Evolutionary conservation across 257 asterid species (phyloP).

Genomic region (Capsicum pubescens): DNA sequence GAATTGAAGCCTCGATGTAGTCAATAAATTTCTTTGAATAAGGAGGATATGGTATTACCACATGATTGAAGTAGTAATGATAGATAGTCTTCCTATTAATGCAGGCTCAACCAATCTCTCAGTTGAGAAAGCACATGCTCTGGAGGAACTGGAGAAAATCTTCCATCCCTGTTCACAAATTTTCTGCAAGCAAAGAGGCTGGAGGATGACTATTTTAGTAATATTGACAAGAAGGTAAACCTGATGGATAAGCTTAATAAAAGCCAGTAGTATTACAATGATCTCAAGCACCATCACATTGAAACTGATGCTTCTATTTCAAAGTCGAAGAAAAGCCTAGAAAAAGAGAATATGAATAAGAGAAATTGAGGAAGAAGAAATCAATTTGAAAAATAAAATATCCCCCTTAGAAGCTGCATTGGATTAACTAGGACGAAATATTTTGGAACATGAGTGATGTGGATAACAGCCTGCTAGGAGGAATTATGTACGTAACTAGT

Average conservation of each 20-base stretch:
- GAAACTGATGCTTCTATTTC: background rate
- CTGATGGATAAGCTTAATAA: too few species aligned
- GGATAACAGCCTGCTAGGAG: too few species aligned
- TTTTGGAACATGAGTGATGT: too few species aligned
- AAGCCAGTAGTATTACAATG: background rate
- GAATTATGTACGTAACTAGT: too few species aligned
- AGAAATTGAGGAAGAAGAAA: background rate
- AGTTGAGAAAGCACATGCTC: background rate
- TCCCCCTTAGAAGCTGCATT: background rate
- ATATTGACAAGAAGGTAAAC: background rate
- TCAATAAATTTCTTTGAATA: too few species aligned
- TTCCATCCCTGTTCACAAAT: background rate
- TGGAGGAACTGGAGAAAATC: background rate
- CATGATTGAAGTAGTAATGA: too few species aligned
- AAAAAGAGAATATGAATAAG: background rate
- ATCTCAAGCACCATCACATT: background rate
- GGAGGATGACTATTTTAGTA: background rate
- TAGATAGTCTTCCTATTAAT: background rate
- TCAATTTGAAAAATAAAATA: constrained; percentile 4
- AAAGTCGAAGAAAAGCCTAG: background rate
- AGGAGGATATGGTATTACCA: too few species aligned
- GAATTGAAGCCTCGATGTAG: too few species aligned
- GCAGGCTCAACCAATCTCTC: background rate
- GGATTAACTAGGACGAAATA: too few species aligned
- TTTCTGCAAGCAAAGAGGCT: background rate